These are phyloP conservation scores for Hyaloscypha hepaticicola DNA, from an alignment of 495 filamentous ascomycete genomes.

Conservation along the genomic window DNA sequence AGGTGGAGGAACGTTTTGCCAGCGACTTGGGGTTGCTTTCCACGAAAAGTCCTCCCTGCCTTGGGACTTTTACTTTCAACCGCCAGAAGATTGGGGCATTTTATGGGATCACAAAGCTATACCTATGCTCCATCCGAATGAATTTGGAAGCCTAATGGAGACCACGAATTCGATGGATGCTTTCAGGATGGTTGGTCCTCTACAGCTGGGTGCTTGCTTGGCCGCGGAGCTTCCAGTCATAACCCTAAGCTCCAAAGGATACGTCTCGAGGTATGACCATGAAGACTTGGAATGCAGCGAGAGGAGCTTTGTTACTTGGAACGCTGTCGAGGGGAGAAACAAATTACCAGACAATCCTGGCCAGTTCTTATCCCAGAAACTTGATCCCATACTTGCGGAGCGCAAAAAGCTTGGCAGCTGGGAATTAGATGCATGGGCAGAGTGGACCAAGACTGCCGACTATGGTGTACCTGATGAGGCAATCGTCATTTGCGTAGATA, in stretches of 20 bases:
- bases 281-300: constrained; percentile 20
- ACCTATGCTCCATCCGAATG: constrained; percentile 3
- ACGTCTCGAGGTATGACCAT: constrained; percentile 23
- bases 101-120: constrained; percentile 12
- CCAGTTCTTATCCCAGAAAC: constrained; percentile 21
- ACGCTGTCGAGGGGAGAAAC: constrained; percentile 2
- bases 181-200: constrained; percentile 21
- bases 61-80: constrained; percentile 19
- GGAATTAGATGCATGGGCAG: constrained; percentile 27
- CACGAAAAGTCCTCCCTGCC: constrained; percentile 1
- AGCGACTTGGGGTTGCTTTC: constrained; percentile 7
- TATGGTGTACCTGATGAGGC: constrained; percentile 20
- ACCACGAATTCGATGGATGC: constrained; percentile 18
- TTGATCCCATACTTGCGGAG: constrained; percentile 15
- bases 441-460: constrained; percentile 17
- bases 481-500: constrained; percentile 28
- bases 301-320: constrained; percentile 19
- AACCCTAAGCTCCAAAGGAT: constrained; percentile 22
- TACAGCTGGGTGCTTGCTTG: constrained; percentile 18
- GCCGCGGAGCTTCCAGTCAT: constrained; percentile 24
- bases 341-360: constrained; percentile 20
- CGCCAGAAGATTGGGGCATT: constrained; percentile 3
- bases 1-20: background rate
- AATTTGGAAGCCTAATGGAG: constrained; percentile 17
- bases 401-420: constrained; percentile 18